Conservation (phyloP, 108 stramenopile genomes). For the Cyclotella atomus region DNA sequence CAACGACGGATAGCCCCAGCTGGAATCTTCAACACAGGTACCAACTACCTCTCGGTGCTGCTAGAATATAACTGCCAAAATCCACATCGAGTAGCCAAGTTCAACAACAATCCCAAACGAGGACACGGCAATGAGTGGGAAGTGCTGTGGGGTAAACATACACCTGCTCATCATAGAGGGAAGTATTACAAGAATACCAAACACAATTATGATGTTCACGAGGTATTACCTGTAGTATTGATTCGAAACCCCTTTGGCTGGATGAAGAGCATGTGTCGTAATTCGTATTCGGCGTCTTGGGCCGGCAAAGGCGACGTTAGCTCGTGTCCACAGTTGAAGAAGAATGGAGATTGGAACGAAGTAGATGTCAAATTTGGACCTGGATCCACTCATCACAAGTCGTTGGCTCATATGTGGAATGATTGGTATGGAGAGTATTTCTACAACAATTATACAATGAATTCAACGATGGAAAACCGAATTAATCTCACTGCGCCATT, state of each 20-base stretch:
- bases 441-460: slow-evolving; percentile 12
- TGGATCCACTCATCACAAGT: slow-evolving; percentile 52
- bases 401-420: slow-evolving; percentile 75
- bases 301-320: slow-evolving; percentile 16
- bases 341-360: slow-evolving; percentile 51
- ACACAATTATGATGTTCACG: slow-evolving; percentile 30
- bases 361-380: slow-evolving; percentile 69
- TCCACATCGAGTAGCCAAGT: slow-evolving; percentile 39
- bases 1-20: slow-evolving; percentile 51
- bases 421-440: slow-evolving; percentile 82
- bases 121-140: slow-evolving; percentile 70
- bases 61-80: slow-evolving; percentile 70
- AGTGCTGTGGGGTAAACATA: slow-evolving; percentile 70
- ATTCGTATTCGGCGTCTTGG: slow-evolving; percentile 56
- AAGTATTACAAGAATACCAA: slow-evolving; percentile 27
- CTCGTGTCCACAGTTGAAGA: slow-evolving; percentile 32
- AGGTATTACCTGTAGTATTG: slow-evolving; percentile 69
- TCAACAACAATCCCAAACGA: slow-evolving; percentile 37
- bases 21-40: slow-evolving; percentile 89
- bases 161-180: slow-evolving; percentile 26
- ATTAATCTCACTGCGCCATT: slow-evolving; percentile 38
- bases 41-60: slow-evolving; percentile 74
- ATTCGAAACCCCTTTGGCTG: slow-evolving; percentile 80
- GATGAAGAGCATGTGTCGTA: slow-evolving; percentile 77
- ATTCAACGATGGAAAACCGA: not conserved